A percentile compares a stretch with the other conserved stretches of the same genome.
Evolutionary conservation across 2,329 filamentous ascomycete species (phyloP).

Genomic region (Ascosphaera acerosa): DNA sequence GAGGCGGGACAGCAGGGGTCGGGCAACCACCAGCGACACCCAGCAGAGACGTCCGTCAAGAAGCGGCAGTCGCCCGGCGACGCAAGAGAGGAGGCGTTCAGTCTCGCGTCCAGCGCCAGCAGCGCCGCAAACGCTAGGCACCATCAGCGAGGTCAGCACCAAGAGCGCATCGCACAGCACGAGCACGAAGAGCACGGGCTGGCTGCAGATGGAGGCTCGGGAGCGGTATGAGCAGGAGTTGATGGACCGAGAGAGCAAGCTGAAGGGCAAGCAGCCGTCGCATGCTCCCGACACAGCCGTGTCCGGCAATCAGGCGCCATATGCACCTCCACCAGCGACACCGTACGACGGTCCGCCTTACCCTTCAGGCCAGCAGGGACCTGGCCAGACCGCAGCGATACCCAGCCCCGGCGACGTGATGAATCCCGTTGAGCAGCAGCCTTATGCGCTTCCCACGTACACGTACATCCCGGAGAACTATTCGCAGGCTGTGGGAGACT

Average conservation of each 20-base stretch:
- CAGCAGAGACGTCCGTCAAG: constrained; percentile 21
- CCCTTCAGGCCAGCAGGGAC: not conserved
- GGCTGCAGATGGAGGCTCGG: constrained; percentile 24
- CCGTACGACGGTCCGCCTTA: not conserved
- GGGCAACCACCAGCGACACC: too few species aligned
- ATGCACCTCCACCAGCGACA: not conserved
- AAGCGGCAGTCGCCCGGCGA: constrained; percentile 15
- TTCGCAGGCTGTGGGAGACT: not conserved
- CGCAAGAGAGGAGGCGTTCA: not conserved
- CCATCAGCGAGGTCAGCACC: not conserved
- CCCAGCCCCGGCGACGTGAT: not conserved
- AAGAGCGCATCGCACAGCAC: constrained; percentile 15
- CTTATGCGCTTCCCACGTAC: not conserved
- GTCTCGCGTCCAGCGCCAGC: not conserved
- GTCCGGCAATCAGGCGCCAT: not conserved
- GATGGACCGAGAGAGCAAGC: constrained; percentile 14
- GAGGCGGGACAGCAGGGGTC: not conserved
- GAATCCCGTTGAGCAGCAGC: not conserved
- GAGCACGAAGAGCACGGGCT: constrained; percentile 19
- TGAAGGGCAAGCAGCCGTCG: constrained; percentile 7
- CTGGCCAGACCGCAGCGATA: too few species aligned
- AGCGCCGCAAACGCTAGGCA: not conserved
- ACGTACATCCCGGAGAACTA: not conserved
- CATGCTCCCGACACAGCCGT: constrained; percentile 3
- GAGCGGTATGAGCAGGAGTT: constrained; percentile 23